Evolutionary conservation across 129 eudicot species (phyloP), one percentile per base, ranked within the genome.

Genomic region (Arctium minus): DNA sequence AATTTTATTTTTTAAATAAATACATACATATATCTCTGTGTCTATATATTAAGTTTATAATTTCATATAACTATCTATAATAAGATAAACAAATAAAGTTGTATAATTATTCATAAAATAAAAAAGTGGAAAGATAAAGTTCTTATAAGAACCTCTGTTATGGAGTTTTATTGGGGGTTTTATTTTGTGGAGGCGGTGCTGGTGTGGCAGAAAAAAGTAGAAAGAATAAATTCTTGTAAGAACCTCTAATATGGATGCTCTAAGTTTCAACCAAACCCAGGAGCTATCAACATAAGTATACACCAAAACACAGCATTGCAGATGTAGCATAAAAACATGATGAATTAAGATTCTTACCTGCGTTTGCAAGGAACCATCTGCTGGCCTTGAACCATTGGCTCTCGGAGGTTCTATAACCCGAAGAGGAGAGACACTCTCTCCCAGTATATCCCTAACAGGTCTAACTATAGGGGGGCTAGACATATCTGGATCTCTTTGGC

Each of bases 371-470:
- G 92, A 84, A 67, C 85, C 89, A 85, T 88, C 92, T 50, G 86
- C 70, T 80, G 86, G 85, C 85, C 90, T 94, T 79, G 86, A 86
- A 65, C 91, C 92, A 77, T 85, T 82, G 74, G 85, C 86, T 82
- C 86, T 96, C 4, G 99, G 99, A 73, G 98, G 98, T 89, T 91
- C 98, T 70, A 91, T 90, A 78, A 96, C 88, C 50, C 98, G 90
- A 70, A 96, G 97, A n/a, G 98, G 97, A 60, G 94, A 83, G 32
- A 89, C 94, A 85, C 84, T 93, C 29, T 96, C 99, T 67, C 99
- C 99, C 70, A 96, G 79, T 74, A 96, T 93, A 22, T 96, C 99
- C 85, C 97, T 89, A 78, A 96, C 97, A 44, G 98, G 99, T n/a
- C 97, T 91, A 76, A 93, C 93, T 44, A 91, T 8, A 10, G 99